Base-by-base conservation (phyloP, 768 basidiomycete species). In the Auricularia sp. region DNA sequence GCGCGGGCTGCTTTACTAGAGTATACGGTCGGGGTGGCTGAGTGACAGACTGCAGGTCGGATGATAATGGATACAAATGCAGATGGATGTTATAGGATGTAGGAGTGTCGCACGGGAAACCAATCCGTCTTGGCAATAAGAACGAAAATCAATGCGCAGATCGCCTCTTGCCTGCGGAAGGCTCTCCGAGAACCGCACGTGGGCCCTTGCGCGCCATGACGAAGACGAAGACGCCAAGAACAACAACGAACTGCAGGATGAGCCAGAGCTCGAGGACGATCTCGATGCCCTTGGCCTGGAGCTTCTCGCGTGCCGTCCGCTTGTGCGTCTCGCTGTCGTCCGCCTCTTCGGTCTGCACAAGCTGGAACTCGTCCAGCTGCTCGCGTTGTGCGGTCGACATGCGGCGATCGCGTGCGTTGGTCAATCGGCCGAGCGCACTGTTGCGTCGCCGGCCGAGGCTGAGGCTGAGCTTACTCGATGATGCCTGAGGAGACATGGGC, bases 201-300 rank as follows among this genome's bases (percentile, higher is more conserved):
- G 90, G 90, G 2, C 92, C 90, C 21, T 83, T 80, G 74, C 79
- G 84, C 65, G 89, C 89, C 86, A 92, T 89, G 39, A 88, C 83
- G 81, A 84, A 91, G 63, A 94, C 73, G 73, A 93, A 93, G 63
- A 92, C 85, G 51, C 86, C 64, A 37, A 92, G 80, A 67, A 94
- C 84, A 66, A 92, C 79, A 7, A 73, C 77, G 71, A 93, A 92
- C 74, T 94, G 92, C 66, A 92, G 73, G 89, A 90, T 91, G 67
- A 93, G 74, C 92, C 92, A 93, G 24, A 89, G 72, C 75, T 91
- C 88, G 61, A 93, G 69, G 68, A 92, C 72, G 61, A 88, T 63
- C 18, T 67, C 45, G 14, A 65, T 56, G 64, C 54, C 65, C 67
- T 45, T 62, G 44, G 44, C 63, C 63, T 8, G 69, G 63, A 61